These are phyloP conservation scores for Cyclostephanos invisitatus DNA, from an alignment of 108 stramenopile genomes.

Conservation along the genomic window DNA sequence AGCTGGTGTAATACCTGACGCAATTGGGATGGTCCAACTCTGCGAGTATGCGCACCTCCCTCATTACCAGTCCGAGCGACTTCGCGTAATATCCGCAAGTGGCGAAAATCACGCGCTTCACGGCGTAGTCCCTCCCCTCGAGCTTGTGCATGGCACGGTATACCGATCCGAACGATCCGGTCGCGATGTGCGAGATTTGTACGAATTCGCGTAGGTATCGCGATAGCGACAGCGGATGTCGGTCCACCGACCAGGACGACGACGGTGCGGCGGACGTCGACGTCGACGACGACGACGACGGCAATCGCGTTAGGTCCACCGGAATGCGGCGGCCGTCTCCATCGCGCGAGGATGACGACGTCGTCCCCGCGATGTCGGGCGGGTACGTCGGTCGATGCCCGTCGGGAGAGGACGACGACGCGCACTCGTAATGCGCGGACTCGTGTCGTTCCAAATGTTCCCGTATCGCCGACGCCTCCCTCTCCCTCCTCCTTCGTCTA, in stretches of 20 bases:
- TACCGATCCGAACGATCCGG: constrained; percentile 90
- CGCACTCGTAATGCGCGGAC: constrained; percentile 10
- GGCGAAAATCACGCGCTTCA: constrained; percentile 75
- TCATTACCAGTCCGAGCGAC: constrained; percentile 68
- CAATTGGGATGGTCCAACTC: constrained; percentile 89
- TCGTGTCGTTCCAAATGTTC: constrained; percentile 60
- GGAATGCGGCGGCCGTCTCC: not conserved
- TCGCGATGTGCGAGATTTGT: constrained; percentile 65
- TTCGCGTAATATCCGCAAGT: constrained; percentile 76
- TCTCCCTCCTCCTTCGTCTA: not conserved
- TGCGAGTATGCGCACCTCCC: constrained; percentile 89
- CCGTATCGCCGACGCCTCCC: constrained; percentile 64
- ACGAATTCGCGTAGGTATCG: constrained; percentile 86
- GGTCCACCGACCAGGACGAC: constrained; percentile 67
- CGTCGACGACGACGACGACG: constrained; percentile 6
- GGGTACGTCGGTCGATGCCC: constrained; percentile 9
- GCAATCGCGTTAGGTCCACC: not conserved
- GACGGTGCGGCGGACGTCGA: not conserved
- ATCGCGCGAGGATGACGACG: not conserved
- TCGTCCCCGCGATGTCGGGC: not conserved
- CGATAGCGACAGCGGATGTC: constrained; percentile 78
- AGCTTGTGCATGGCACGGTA: constrained; percentile 82
- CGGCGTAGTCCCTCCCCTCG: constrained; percentile 83
- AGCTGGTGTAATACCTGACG: constrained; percentile 90
- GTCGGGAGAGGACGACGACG: constrained; percentile 16